phyloP scores from a whole-genome alignment of 331 rosid genomes.

The Quercus lobata region DNA sequence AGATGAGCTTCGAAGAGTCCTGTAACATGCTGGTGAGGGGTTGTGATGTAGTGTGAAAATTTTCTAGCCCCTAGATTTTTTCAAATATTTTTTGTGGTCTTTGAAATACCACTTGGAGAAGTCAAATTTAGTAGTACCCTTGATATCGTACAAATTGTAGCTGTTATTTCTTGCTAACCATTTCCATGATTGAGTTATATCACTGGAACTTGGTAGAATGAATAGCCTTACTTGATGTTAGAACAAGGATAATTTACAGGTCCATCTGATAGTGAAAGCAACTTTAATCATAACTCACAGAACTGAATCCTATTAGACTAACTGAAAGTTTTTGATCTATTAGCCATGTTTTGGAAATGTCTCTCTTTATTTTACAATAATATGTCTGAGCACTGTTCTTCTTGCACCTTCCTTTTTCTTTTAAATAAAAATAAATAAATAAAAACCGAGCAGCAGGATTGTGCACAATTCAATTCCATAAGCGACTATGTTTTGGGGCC shows the following conservation, averaged over 20 bases:
- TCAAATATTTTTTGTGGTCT: constrained; percentile 7
- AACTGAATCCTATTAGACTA: too few relatives aligned
- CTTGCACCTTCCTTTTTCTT: too few relatives aligned
- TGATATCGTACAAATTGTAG: constrained; percentile 25
- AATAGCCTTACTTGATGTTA: not conserved
- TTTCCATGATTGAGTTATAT: constrained; percentile 15
- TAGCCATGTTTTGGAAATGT: too few relatives aligned
- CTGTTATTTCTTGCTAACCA: constrained; percentile 30
- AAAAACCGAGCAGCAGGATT: too few relatives aligned
- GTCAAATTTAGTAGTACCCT: constrained; percentile 13
- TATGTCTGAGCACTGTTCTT: too few relatives aligned
- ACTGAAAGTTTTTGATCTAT: too few relatives aligned
- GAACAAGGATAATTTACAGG: not conserved
- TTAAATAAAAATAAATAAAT: too few relatives aligned
- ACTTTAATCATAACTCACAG: too few relatives aligned
- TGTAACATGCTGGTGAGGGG: constrained; percentile 53
- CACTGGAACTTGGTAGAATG: not conserved
- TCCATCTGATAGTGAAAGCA: not conserved
- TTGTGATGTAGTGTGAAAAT: constrained; percentile 23
- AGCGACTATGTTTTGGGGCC: too few relatives aligned
- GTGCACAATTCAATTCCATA: too few relatives aligned
- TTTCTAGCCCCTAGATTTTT: not conserved
- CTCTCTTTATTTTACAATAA: too few relatives aligned
- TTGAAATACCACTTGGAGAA: constrained; percentile 11
- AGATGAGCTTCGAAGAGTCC: constrained; percentile 57